Evolutionary conservation across 2,329 filamentous ascomycete species (phyloP), one percentile per base, ranked within the genome.

Genomic region (Alternaria metachromatica): DNA sequence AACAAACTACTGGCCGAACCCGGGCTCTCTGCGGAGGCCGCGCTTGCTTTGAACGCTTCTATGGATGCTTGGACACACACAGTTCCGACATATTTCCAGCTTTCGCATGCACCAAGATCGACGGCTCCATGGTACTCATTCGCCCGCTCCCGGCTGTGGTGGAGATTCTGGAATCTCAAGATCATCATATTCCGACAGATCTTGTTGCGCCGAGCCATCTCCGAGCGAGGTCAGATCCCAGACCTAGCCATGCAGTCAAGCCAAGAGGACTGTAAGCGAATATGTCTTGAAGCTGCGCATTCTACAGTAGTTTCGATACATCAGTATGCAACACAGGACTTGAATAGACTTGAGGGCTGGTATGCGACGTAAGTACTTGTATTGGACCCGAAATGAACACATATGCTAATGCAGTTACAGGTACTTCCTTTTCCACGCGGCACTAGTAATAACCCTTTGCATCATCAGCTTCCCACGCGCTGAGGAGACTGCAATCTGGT

Each of bases 111-210:
- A 5, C 64, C 66, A 18, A 33, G 56, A 4, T 61, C 55, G 30
- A 56, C 66, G 25, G 61, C 59, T 13, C 65, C 68, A 2, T 74
- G 69, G 69, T 72, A 69, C 21, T 28, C 65, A 10, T 74, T 74
- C 28, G 72, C 72, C 2, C 68, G 66, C 26, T 70, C 72, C 15
- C 65, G 72, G 5, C 41, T 72, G 7, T 74, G 72, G 72, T 74
- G 72, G 72, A 67, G 72, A 50, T 68, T 68, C 11, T 74, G 72
- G 72, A 74, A 74, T 33, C 60, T 74, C 5, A 72, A 73, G 28
- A 74, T 74, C 10, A 74, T 74, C 12, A 63, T 72, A 0, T 73
- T 72, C 46, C 69, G 72, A 25, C 72, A 74, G 41, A 71, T 74
- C 11, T 49, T 74, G 26, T 62, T 74, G 23, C 69, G 70, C 13